Evolutionary conservation across 352 stramenopile genomes (phyloP), one percentile per base, ranked within the genome.

Genomic region (Pythium chondricola): DNA sequence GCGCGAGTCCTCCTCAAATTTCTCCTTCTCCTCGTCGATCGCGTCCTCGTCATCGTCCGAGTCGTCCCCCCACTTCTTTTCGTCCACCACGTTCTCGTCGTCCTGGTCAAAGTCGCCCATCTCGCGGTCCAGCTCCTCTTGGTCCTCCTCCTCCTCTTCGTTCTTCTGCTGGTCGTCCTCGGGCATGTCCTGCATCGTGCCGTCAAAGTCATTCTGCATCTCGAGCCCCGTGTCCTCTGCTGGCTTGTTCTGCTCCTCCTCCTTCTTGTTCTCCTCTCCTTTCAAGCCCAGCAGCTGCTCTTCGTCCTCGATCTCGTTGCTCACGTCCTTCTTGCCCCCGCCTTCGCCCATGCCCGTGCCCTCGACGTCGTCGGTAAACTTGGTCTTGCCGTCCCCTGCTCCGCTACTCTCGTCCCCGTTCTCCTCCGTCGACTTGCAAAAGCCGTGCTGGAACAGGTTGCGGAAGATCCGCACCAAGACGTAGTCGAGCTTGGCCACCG

Each of bases 131-230:
- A 99, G 74, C 52, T 99, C 97, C 68, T 97, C 85, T 49, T 95
- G 71, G 14, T 93, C 81, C n/a, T 96, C 69, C 10, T 98, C 83
- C 8, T 86, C 74, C 17, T 98, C 83, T 27, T 93, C 65, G 16
- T 96, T 69, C 0, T 71, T 60, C 2, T 98, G 64, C 38, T 96
- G 84, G 37, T 98, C 82, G 18, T 93, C 77, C 2, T 97, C 87
- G n/a, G 94, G 83, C 5, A 99, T 43, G 58, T 99, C 97, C 49
- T 96, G 96, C 75, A 98, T 98, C 18, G 98, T 95, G n/a, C 97
- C 97, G 36, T 99, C 93, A 67, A 99, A 99, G 63, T 99, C 97
- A 44, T 96, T 97, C 47, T 98, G 93, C 97, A 99, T 99, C 71
- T 99, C 97, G 54, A 99, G 85, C 11, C 97, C 97, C 43, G 96